Conservation (phyloP, 768 basidiomycete species). For the Rhizopogon vulgaris region DNA sequence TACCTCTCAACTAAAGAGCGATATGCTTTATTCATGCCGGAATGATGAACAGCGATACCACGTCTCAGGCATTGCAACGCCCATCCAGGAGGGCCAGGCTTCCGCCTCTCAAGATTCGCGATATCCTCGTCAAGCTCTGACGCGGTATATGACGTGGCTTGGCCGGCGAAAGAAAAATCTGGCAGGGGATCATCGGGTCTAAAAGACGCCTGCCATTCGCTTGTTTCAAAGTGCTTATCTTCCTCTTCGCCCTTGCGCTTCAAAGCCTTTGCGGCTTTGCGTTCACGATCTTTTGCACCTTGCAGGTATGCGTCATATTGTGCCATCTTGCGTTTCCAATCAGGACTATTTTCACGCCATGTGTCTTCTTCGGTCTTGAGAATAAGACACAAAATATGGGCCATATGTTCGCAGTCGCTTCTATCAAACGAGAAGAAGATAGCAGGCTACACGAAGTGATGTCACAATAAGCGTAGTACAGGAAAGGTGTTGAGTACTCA, state of each 20-base stretch:
- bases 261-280: constrained; percentile 29
- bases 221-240: constrained; percentile 15
- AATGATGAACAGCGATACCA: constrained; percentile 65
- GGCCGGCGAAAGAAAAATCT: constrained; percentile 55
- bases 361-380: constrained; percentile 39
- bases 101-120: constrained; percentile 25
- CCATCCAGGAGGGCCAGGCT: constrained; percentile 33
- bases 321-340: constrained; percentile 45
- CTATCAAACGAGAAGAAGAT: constrained; percentile 67
- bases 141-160: constrained; percentile 35
- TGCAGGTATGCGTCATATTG: constrained; percentile 47
- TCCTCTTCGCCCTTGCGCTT: constrained; percentile 31
- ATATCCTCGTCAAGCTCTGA: constrained; percentile 47
- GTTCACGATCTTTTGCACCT: constrained; percentile 42
- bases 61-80: constrained; percentile 42
- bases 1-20: constrained; percentile 53
- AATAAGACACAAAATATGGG: constrained; percentile 24
- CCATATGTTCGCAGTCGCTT: constrained; percentile 51
- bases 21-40: constrained; percentile 63
- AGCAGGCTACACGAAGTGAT: constrained; percentile 40
- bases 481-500: constrained; percentile 25
- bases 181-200: constrained; percentile 50
- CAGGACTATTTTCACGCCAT: constrained; percentile 42
- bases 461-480: background rate
- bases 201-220: constrained; percentile 48